Evolutionary conservation across 2,329 filamentous ascomycete species (phyloP).

Genomic region (Penicillium sp.): DNA sequence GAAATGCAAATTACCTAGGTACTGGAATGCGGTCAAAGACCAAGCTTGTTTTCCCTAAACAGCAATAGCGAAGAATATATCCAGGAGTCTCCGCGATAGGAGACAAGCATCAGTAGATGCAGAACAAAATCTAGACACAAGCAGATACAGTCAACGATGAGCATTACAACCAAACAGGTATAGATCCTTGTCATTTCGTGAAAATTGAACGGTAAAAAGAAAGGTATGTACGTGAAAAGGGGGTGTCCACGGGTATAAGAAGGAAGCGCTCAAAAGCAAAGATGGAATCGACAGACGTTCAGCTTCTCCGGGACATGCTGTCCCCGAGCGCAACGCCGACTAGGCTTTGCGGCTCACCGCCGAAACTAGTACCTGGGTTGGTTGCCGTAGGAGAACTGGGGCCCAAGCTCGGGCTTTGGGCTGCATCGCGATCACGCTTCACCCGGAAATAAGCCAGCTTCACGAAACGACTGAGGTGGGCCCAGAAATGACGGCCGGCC

Average conservation of each 20-base stretch:
- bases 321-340: slow-evolving; percentile 36
- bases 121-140: slow-evolving; percentile 1
- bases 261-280: not conserved
- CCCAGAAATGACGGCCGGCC: slow-evolving; percentile 91
- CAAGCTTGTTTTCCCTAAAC: not conserved
- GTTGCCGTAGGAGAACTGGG: slow-evolving; percentile 13
- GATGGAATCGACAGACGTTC: not conserved
- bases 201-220: not conserved
- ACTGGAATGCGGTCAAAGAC: not conserved
- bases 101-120: not conserved
- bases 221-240: slow-evolving; percentile 1
- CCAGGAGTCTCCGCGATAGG: not conserved
- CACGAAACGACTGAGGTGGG: slow-evolving; percentile 75
- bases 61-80: not conserved
- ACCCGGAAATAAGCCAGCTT: slow-evolving; percentile 80
- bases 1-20: not conserved
- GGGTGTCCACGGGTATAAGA: not conserved
- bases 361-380: slow-evolving; percentile 21
- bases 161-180: slow-evolving; percentile 2
- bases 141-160: slow-evolving; percentile 3
- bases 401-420: slow-evolving; percentile 24
- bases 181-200: slow-evolving; percentile 4
- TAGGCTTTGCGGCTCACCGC: slow-evolving; percentile 33
- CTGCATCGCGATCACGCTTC: slow-evolving; percentile 56
- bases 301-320: slow-evolving; percentile 23